Evolutionary conservation across 1,139 yeast genomes (phyloP), one percentile per base, ranked within the genome.

Genomic region (Neolecta irregularis): DNA sequence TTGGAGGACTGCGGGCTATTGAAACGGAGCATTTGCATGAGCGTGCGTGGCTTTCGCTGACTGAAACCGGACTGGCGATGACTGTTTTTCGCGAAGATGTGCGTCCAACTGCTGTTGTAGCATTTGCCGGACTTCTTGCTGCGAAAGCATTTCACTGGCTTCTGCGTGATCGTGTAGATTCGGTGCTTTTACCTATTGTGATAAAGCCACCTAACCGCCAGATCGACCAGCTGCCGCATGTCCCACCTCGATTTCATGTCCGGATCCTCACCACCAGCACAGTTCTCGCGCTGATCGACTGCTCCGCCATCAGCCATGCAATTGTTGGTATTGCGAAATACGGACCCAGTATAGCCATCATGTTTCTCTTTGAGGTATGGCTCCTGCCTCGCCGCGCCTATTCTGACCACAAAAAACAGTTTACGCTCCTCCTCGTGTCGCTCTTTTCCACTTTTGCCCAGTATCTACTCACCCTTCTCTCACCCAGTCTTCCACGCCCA

Each of bases 1-100:
- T 83, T 58, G 94, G 94, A 1, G 74, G 72, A 38, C 58, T 88
- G 37, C 61, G 93, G 37, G 58, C 73, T 21, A 63, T 79, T 32
- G 98, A 88, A 51, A 57, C 68, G 33, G 93, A 85, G 47, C 83
- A 77, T 50, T 59, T 85, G 16, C 65, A 74, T 43, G 92, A 80
- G 46, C 58, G 71, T 37, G 57, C 72, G 8, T 68, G 77, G 57
- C 64, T 72, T 42, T 77, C 92, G 0, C 55, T 79, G 13, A 62
- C 80, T 32, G 76, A 71, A 47, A 61, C 77, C 32, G 56, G 80
- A 33, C 61, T 80, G 53, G 71, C 77, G 30, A 59, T 77, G 37
- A 69, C 83, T 2, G 67, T 67, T 49, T 69, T 70, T 59, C 56
- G 62, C 25, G 67, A 63, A 36, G 77, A 70, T 42, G 66, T 68